Conservation (phyloP, 2,329 filamentous ascomycete genomes). For the Myriosclerotinia scirpicola region DNA sequence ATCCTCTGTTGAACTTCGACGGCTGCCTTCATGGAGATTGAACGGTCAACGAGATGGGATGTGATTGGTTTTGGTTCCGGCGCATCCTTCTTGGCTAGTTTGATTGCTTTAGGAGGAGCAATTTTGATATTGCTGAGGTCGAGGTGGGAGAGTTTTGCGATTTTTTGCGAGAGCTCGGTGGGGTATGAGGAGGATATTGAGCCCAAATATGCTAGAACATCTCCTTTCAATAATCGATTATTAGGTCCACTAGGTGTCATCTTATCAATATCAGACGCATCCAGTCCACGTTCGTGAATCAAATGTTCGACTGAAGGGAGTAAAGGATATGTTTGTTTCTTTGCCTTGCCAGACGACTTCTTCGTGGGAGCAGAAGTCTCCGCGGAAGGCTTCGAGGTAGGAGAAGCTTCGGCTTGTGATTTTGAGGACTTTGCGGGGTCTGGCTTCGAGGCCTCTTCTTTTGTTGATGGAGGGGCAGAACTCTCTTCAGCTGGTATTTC, state of each 20-base stretch:
- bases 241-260: constrained; percentile 87
- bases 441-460: constrained; percentile 38
- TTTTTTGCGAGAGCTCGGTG: constrained; percentile 65
- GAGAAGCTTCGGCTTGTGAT: constrained; percentile 15
- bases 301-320: constrained; percentile 83
- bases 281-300: constrained; percentile 74
- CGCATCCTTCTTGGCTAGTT: constrained; percentile 44
- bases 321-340: constrained; percentile 69
- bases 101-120: constrained; percentile 43
- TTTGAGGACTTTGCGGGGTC: constrained; percentile 28
- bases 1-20: constrained; percentile 79
- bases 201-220: constrained; percentile 88
- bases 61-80: constrained; percentile 46
- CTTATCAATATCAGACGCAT: constrained; percentile 71
- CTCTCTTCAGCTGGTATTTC: constrained; percentile 71
- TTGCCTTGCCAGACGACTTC: constrained; percentile 49
- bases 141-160: constrained; percentile 76
- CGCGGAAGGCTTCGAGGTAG: constrained; percentile 24
- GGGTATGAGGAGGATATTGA: constrained; percentile 72
- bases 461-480: constrained; percentile 36
- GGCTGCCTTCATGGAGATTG: constrained; percentile 77
- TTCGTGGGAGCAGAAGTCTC: constrained; percentile 39
- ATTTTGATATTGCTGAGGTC: constrained; percentile 92
- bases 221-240: constrained; percentile 89
- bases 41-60: constrained; percentile 63